Base-by-base conservation (phyloP, 139 green algal species). In the Spirogloea muscicola region DNA sequence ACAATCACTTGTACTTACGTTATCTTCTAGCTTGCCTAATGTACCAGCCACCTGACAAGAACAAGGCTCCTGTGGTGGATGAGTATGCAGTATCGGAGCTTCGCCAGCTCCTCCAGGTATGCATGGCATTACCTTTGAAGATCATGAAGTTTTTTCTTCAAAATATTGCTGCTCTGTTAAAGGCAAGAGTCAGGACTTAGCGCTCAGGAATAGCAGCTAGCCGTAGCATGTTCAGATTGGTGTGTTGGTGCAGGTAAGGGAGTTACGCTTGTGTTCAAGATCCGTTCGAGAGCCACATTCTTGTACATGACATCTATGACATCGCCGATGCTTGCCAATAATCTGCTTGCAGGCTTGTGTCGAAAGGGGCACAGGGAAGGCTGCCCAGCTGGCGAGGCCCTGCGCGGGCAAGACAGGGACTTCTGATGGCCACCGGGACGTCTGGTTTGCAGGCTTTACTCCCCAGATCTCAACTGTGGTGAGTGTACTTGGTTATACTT, bases 361-460 rank as follows among this genome's bases (percentile, higher is more conserved):
- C 18, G 64, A 77, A 46, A 40, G 39, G 0, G 82, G 82, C 34
- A 87, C 82, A 0, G 82, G 82, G 5, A 61, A 72, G 25, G 67
- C 76, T 1, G 82, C 82, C 0, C 31, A 13, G 13, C 34, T 68
- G 38, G 82, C 79, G 27, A 75, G 81, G 33, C 81, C 64, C 27
- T 72, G 65, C 1, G 84, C 84, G 3, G 84, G 84, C 29, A 88
- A 88, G 65, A 88, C 84, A 1, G 84, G 84, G 42, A 88, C 84
- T 5, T 79, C 49, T 5, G 84, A 89, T 55, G 84, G 83, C 37
- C 84, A 78, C 62, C 40, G 84, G 16, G 84, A 89, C 71, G 79
- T 68, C 33, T 89, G 84, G 84, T 88, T 89, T 49, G 79, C 72
- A 7, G 84, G 84, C 16, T 89, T 88, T 84, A 84, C 83, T 2